These are phyloP conservation scores for Microcos paniculata DNA, from an alignment of 345 rosid genomes.

Conservation along the genomic window DNA sequence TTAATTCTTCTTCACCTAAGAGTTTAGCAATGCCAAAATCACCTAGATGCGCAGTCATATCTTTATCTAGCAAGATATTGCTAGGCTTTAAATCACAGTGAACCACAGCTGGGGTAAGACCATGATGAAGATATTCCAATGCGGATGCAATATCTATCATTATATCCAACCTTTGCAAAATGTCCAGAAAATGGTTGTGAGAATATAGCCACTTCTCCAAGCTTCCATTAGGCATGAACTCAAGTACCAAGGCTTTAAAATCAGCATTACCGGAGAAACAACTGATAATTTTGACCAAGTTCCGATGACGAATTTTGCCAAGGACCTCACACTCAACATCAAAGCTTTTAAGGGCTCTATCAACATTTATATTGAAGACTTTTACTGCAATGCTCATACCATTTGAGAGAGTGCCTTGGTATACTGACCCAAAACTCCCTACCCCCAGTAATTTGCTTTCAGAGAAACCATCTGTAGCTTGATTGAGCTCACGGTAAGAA, in stretches of 20 bases:
- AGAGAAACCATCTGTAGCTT: no score
- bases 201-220: conserved; percentile 8
- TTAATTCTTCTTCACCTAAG: not conserved
- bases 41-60: conserved; percentile 11
- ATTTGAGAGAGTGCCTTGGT: not conserved
- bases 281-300: conserved; percentile 14
- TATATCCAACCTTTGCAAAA: conserved; percentile 2
- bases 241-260: conserved; percentile 18
- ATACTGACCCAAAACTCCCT: conserved; percentile 14
- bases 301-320: conserved; percentile 6
- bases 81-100: conserved; percentile 16
- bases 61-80: conserved; percentile 17
- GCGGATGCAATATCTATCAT: conserved; percentile 15
- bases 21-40: conserved; percentile 20
- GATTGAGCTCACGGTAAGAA: not conserved
- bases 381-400: conserved; percentile 3
- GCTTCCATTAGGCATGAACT: conserved; percentile 14
- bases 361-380: not conserved
- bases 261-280: not conserved
- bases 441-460: no score
- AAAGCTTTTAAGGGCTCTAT: conserved; percentile 7
- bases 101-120: not conserved
- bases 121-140: conserved; percentile 19
- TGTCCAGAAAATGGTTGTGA: not conserved
- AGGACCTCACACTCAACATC: conserved; percentile 14